Conservation (phyloP, 164 flowering plant species). For the Liriodendron chinense region DNA sequence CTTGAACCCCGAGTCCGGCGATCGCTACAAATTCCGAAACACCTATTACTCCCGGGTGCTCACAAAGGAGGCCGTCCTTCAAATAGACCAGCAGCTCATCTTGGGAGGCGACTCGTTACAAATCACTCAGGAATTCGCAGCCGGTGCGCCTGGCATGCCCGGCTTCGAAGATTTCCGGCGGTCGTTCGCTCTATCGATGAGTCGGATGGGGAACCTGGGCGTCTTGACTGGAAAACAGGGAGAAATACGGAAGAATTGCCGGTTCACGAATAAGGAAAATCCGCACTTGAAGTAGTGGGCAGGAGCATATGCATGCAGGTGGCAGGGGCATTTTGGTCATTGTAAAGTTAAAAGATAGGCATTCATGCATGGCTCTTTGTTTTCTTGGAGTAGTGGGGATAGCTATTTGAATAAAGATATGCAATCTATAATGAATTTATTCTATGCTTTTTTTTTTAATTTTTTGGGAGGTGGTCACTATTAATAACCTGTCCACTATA, state of each 20-base stretch:
- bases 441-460: background rate
- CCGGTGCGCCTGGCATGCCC: background rate
- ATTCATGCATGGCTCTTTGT: background rate
- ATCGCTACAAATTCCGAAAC: constrained; percentile 36
- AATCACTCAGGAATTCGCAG: constrained; percentile 42
- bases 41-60: constrained; percentile 47
- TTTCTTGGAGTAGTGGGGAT: background rate
- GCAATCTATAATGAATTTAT: background rate
- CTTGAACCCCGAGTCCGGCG: constrained; percentile 44
- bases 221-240: constrained; percentile 60
- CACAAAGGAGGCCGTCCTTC: constrained; percentile 38
- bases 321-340: constrained; percentile 1
- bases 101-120: constrained; percentile 29
- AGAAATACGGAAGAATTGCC: constrained; percentile 60
- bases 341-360: background rate
- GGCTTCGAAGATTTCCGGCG: constrained; percentile 49
- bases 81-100: constrained; percentile 60
- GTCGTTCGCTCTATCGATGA: constrained; percentile 60
- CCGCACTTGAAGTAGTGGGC: constrained; percentile 15
- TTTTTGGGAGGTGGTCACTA: too few species aligned
- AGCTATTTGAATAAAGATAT: background rate
- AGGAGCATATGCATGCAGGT: background rate
- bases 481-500: too few species aligned
- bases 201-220: constrained; percentile 53
- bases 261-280: constrained; percentile 32